Evolutionary conservation across 176 grass and related monocot species (phyloP).

Genomic region (Dendrocalamus sinicus): DNA sequence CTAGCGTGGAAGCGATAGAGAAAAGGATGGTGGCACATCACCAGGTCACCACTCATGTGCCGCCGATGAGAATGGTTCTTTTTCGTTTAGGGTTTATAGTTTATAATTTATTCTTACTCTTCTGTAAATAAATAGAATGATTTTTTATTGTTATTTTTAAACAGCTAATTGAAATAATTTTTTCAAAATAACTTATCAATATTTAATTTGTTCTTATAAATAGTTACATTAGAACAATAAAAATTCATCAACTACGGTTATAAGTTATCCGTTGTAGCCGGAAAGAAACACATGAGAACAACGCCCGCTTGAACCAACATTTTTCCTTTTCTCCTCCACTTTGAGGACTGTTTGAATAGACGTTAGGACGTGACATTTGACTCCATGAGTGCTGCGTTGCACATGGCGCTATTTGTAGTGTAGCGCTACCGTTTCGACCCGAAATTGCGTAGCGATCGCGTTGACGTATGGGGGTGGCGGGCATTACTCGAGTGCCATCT

Average conservation of each 20-base stretch:
- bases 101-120: no score
- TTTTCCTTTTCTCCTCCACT: not conserved
- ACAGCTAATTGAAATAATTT: no score
- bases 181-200: fast-evolving
- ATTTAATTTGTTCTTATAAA: no score
- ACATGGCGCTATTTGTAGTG: not conserved
- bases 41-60: not conserved
- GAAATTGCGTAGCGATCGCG: slow-evolving; percentile 40
- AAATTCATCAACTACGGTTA: no score
- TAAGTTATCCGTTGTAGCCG: no score
- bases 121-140: no score
- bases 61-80: not conserved
- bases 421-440: not conserved
- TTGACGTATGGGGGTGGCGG: not conserved
- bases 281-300: no score
- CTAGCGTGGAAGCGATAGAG: not conserved
- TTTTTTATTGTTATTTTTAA: no score
- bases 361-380: not conserved
- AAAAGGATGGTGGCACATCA: not conserved
- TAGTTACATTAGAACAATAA: no score
- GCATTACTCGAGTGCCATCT: slow-evolving; percentile 42
- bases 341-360: not conserved
- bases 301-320: not conserved
- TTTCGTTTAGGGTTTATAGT: no score
- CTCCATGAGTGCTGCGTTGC: not conserved